Percentiles rank a stretch among this genome's conserved stretches.
These are phyloP conservation scores for Ceratocystiopsis brevicomis DNA, from an alignment of 2,329 filamentous ascomycete genomes.

Conservation along the genomic window DNA sequence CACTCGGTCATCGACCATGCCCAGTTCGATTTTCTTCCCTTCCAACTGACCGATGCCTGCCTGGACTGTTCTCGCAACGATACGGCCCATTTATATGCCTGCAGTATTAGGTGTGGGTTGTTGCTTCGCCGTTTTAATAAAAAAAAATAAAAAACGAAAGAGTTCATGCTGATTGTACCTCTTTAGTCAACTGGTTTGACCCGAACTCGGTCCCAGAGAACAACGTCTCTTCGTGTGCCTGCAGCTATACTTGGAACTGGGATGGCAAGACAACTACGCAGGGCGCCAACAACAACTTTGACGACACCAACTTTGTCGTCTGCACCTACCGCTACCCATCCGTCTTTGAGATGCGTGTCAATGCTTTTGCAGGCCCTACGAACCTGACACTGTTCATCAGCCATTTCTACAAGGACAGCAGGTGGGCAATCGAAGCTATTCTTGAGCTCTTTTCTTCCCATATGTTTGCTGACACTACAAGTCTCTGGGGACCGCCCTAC, in stretches of 20 bases:
- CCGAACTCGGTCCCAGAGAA: constrained; percentile 15
- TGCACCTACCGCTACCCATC: constrained; percentile 2
- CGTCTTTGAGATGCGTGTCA: constrained; percentile 11
- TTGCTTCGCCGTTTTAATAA: neutral
- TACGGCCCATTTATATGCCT: constrained; percentile 7
- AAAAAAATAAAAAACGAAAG: no score
- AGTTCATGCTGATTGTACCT: neutral
- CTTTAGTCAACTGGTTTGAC: constrained; percentile 13
- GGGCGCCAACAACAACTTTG: constrained; percentile 7
- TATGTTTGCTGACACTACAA: neutral
- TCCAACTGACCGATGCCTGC: constrained; percentile 10
- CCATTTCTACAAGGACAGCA: constrained; percentile 12
- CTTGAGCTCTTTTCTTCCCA: neutral
- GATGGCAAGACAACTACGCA: constrained; percentile 8
- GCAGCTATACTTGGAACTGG: constrained; percentile 11
- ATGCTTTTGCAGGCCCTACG: constrained; percentile 9
- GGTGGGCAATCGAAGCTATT: constrained; percentile 6
- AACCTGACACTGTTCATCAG: constrained; percentile 12
- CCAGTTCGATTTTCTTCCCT: constrained; percentile 13
- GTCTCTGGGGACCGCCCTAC: constrained; percentile 6
- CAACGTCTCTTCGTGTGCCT: constrained; percentile 10
- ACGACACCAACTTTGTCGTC: constrained; percentile 1
- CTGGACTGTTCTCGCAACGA: constrained; percentile 9
- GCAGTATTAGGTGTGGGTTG: constrained; percentile 11
- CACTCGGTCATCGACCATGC: neutral